Percentiles rank a stretch among this genome's conserved stretches.
These are phyloP conservation scores for Lactarius akahatsu DNA, from an alignment of 768 basidiomycete species.

Conservation along the genomic window DNA sequence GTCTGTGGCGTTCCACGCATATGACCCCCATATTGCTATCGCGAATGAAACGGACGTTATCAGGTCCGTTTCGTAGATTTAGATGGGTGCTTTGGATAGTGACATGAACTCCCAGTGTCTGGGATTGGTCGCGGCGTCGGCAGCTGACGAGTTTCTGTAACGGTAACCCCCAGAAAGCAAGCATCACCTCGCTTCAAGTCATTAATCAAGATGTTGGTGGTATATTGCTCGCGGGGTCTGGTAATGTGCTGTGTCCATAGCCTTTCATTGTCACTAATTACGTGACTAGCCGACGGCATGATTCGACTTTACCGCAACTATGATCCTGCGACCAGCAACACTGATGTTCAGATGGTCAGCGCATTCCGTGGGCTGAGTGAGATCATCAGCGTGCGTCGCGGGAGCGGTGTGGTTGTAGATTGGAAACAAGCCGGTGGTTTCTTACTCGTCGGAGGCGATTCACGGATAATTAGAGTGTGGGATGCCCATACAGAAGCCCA, in stretches of 20 bases:
- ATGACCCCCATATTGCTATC: conserved; percentile 83
- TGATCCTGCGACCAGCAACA: conserved; percentile 66
- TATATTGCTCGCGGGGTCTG: conserved; percentile 82
- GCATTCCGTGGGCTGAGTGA: conserved; percentile 89
- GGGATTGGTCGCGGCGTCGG: conserved; percentile 88
- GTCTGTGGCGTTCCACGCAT: conserved; percentile 88
- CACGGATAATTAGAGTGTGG: conserved; percentile 87
- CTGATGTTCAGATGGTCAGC: conserved; percentile 86
- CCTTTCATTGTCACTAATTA: conserved; percentile 8
- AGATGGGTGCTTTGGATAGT: conserved; percentile 11
- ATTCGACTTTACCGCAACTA: conserved; percentile 93
- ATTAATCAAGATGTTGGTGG: conserved; percentile 96
- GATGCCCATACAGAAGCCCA: conserved; percentile 89
- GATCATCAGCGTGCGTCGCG: conserved; percentile 67
- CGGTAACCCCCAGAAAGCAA: conserved; percentile 77
- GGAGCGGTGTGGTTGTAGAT: conserved; percentile 82
- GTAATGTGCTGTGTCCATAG: conserved; percentile 39
- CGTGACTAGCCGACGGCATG: conserved; percentile 75
- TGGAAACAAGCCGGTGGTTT: conserved; percentile 91
- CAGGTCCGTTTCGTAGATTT: conserved; percentile 49
- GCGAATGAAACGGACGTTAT: conserved; percentile 86
- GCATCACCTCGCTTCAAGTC: conserved; percentile 84
- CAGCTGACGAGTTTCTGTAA: conserved; percentile 85
- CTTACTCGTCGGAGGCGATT: conserved; percentile 89
- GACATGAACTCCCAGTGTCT: conserved; percentile 57